A percentile compares a stretch with the other conserved stretches of the same genome.
phyloP scores from a whole-genome alignment of 805 yeast species.

The Monosporozyma solicola region DNA sequence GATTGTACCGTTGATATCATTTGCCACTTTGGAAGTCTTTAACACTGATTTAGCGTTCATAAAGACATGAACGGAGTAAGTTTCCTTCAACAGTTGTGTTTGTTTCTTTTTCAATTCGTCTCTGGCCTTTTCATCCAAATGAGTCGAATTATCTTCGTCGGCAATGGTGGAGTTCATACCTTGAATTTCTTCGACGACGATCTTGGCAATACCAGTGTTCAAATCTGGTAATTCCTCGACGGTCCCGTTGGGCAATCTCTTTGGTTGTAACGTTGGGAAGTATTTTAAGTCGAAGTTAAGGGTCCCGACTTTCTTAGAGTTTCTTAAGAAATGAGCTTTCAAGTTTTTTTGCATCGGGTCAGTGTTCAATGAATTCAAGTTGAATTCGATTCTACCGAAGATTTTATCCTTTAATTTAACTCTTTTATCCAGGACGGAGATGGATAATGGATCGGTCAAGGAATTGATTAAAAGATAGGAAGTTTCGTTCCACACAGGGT shows the following conservation, averaged over 20 bases:
- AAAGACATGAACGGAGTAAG: slow-evolving; percentile 64
- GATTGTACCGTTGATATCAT: slow-evolving; percentile 58
- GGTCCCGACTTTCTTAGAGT: slow-evolving; percentile 76
- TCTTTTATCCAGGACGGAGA: slow-evolving; percentile 68
- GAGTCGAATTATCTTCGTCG: neutral
- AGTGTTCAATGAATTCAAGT: slow-evolving; percentile 55
- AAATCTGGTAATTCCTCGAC: slow-evolving; percentile 80
- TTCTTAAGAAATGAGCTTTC: slow-evolving; percentile 56
- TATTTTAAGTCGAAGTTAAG: slow-evolving; percentile 61
- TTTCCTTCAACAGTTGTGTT: slow-evolving; percentile 41
- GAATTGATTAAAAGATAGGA: slow-evolving; percentile 60
- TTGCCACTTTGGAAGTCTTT: slow-evolving; percentile 40
- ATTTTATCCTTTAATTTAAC: slow-evolving; percentile 63
- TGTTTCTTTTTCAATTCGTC: neutral
- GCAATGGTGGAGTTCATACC: slow-evolving; percentile 18
- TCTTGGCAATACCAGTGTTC: slow-evolving; percentile 82
- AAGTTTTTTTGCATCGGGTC: slow-evolving; percentile 42
- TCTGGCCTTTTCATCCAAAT: neutral
- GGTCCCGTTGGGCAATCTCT: slow-evolving; percentile 67
- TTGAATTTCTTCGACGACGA: slow-evolving; percentile 36
- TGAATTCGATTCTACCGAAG: slow-evolving; percentile 69
- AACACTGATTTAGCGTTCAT: slow-evolving; percentile 52
- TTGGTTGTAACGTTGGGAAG: slow-evolving; percentile 61
- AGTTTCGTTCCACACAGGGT: slow-evolving; percentile 82
- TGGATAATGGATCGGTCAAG: slow-evolving; percentile 72